A percentile compares a stretch with the other conserved stretches of the same genome.
Evolutionary conservation across 2,329 filamentous ascomycete species (phyloP).

Genomic region (Tolypocladium endophyticum): DNA sequence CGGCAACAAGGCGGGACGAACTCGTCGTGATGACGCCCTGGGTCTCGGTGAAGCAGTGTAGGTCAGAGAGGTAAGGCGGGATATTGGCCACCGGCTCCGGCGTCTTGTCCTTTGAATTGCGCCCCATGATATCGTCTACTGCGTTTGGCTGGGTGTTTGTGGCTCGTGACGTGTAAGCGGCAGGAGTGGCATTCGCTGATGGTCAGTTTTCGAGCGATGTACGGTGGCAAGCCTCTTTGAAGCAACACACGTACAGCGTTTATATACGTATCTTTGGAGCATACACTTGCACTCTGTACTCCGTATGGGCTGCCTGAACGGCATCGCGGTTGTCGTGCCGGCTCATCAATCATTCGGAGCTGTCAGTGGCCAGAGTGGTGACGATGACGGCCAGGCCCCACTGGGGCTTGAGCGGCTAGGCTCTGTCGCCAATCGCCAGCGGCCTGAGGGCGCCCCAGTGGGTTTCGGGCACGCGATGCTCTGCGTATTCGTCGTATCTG

Average conservation of each 20-base stretch:
- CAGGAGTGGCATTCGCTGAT: not conserved
- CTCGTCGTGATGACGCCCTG: constrained; percentile 49
- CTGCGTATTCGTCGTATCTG: not conserved
- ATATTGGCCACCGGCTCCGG: constrained; percentile 22
- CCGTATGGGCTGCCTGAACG: not conserved
- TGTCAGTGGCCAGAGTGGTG: not conserved
- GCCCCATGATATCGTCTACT: constrained; percentile 10
- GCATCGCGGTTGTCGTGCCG: not conserved
- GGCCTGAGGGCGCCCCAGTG: not conserved
- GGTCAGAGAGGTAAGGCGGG: constrained; percentile 31
- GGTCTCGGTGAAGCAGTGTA: constrained; percentile 51
- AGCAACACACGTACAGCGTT: not conserved
- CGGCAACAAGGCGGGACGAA: constrained; percentile 7
- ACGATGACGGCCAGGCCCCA: not conserved
- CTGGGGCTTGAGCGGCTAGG: not conserved
- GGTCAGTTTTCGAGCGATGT: not conserved
- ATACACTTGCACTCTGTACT: not conserved
- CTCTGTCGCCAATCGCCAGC: not conserved
- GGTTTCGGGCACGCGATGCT: not conserved
- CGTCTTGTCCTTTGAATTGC: constrained; percentile 12
- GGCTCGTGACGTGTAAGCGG: not conserved
- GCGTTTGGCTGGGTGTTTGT: not conserved
- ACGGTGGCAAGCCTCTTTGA: not conserved
- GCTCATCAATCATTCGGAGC: not conserved
- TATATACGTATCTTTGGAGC: not conserved